Percentiles rank a stretch among this genome's conserved stretches.
phyloP scores from a whole-genome alignment of 352 stramenopile species.

The Pythium sukuiense region DNA sequence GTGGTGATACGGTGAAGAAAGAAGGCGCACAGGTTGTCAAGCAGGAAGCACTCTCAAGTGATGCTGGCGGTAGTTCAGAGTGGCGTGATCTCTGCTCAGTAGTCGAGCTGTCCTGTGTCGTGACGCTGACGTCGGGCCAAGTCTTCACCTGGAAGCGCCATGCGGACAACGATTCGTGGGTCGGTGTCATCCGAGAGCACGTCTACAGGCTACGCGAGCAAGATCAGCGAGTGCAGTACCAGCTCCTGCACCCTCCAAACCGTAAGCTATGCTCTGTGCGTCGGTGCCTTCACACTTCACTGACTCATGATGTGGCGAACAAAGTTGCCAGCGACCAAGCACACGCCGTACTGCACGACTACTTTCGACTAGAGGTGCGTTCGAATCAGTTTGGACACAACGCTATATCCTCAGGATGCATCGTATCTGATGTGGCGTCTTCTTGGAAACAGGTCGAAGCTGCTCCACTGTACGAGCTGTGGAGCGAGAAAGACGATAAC shows the following conservation, averaged over 20 bases:
- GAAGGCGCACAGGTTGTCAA: not conserved
- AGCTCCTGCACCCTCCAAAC: conserved; percentile 20
- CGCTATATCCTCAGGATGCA: not conserved
- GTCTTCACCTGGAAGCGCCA: conserved; percentile 35
- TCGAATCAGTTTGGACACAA: not conserved
- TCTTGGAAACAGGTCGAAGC: conserved; percentile 29
- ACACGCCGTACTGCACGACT: conserved; percentile 13
- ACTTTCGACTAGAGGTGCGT: conserved; percentile 31
- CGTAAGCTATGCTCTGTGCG: conserved; percentile 7
- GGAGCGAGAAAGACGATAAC: conserved; percentile 49
- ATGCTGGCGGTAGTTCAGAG: not conserved
- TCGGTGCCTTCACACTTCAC: not conserved
- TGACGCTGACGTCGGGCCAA: conserved; percentile 32
- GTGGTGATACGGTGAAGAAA: not conserved
- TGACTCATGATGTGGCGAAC: no score
- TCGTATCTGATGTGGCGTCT: not conserved
- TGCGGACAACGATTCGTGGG: conserved; percentile 12
- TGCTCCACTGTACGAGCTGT: conserved; percentile 34
- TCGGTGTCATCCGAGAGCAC: conserved; percentile 24
- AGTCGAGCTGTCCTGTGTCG: conserved; percentile 27
- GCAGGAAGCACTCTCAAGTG: not conserved
- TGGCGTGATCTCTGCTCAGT: conserved; percentile 26
- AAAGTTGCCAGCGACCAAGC: conserved; percentile 8
- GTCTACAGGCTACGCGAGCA: conserved; percentile 28
- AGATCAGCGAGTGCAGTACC: conserved; percentile 25